Conservation (phyloP, 495 filamentous ascomycete species). For the Aspergillus heteromorphus region DNA sequence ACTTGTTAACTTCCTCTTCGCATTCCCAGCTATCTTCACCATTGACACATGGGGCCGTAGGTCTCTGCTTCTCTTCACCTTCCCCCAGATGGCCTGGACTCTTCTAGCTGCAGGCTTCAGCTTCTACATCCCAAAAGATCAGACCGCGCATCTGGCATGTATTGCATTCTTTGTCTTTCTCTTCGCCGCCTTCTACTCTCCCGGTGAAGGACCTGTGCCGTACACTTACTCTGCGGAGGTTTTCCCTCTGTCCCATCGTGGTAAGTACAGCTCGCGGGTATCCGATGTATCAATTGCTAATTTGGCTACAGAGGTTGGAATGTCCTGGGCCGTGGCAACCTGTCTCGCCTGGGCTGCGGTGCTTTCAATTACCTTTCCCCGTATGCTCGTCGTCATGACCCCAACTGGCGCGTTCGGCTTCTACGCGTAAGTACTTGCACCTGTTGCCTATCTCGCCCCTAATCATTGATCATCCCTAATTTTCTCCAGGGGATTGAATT, state of each 20-base stretch:
- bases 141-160: slow-evolving; percentile 50
- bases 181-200: slow-evolving; percentile 63
- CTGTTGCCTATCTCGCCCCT: neutral
- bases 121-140: slow-evolving; percentile 55
- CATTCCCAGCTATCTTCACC: slow-evolving; percentile 74
- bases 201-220: slow-evolving; percentile 66
- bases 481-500: slow-evolving; percentile 54
- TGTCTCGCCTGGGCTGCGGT: slow-evolving; percentile 71
- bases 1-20: slow-evolving; percentile 76
- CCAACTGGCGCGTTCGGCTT: slow-evolving; percentile 48
- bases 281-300: slow-evolving; percentile 11
- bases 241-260: slow-evolving; percentile 69
- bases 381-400: slow-evolving; percentile 54
- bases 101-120: slow-evolving; percentile 66
- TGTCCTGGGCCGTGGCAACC: slow-evolving; percentile 70
- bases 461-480: slow-evolving; percentile 4
- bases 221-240: slow-evolving; percentile 76
- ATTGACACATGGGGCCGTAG: slow-evolving; percentile 84
- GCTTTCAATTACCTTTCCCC: slow-evolving; percentile 64
- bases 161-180: slow-evolving; percentile 64
- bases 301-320: slow-evolving; percentile 53
- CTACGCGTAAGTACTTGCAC: slow-evolving; percentile 33
- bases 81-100: slow-evolving; percentile 80
- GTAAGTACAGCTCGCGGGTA: slow-evolving; percentile 17
- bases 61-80: slow-evolving; percentile 72